Evolutionary conservation across 106 monocot species (phyloP), one percentile per base, ranked within the genome.

Genomic region (Phalaenopsis equestris): DNA sequence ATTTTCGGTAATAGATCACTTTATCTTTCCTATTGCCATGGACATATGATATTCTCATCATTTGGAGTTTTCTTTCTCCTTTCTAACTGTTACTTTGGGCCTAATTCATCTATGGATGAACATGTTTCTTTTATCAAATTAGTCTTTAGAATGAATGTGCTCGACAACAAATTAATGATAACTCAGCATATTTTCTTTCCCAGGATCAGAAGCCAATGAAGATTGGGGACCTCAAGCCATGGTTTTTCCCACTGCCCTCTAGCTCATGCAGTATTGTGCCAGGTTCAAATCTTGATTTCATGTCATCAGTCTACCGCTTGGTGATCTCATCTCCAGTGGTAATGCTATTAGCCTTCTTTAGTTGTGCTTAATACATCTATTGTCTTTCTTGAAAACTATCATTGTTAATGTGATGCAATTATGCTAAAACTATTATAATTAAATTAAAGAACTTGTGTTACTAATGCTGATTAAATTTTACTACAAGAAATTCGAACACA

Each of bases 291-390:
- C 85, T 91, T 83, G 91, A 96, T 86, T 96, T 91, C 79, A 84
- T 87, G 85, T 87, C 93, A 42, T 85, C 90, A 55, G 83, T 80
- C 65, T 96, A 91, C 75, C 93, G 93, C 42, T 70, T 87, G 18
- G 90, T 96, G 68, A 42, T 96, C 43, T 96, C 96, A 80, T 96
- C 96, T 72, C 96, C 91, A 86, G 93, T 96, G 96, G 96, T 96
- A 91, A 18, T 42, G 11, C 41, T 42, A 74, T 74, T 7, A 21
- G 12, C 12, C 19, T 74, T n/a, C 18, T 42, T 74, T 42, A 41
- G n/a, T 73, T 73, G 61, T 73, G 19, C 73, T 73, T 73, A 16
- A 37, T 68, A 68, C 36, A 38, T 68, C 68, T 75, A 52, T 6
- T 56, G 75, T 16, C 58, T 49, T 55, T 11, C 30, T 78, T 38